Evolutionary conservation across 495 filamentous ascomycete genomes (phyloP).

Genomic region (Neurospora tetraspora): DNA sequence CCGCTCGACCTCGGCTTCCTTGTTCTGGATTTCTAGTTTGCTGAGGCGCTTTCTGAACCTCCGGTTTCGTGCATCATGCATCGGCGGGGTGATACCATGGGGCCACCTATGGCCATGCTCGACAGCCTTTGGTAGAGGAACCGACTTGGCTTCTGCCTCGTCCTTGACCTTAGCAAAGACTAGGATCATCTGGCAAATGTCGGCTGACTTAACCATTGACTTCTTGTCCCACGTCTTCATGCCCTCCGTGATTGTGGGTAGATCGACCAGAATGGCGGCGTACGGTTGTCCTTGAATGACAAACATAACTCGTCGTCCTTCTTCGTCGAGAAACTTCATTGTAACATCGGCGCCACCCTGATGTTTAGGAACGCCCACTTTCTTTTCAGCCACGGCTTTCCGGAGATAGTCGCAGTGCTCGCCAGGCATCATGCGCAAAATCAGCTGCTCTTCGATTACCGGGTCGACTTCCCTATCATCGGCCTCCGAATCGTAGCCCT

Average conservation of each 20-base stretch:
- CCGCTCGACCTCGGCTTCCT: slow-evolving; percentile 71
- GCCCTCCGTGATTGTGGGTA: slow-evolving; percentile 85
- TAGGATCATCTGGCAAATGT: slow-evolving; percentile 91
- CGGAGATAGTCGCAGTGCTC: slow-evolving; percentile 75
- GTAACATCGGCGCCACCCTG: slow-evolving; percentile 60
- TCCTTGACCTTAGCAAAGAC: slow-evolving; percentile 59
- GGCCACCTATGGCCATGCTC: slow-evolving; percentile 65
- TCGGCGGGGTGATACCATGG: slow-evolving; percentile 85
- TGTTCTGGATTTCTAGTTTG: slow-evolving; percentile 77
- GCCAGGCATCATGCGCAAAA: slow-evolving; percentile 80
- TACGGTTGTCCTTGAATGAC: slow-evolving; percentile 61
- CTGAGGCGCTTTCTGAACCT: slow-evolving; percentile 78
- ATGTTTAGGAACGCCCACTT: slow-evolving; percentile 51
- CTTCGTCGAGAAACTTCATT: slow-evolving; percentile 68
- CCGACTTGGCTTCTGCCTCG: slow-evolving; percentile 64
- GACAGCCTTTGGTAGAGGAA: slow-evolving; percentile 54
- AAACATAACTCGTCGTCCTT: slow-evolving; percentile 64
- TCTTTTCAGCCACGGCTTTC: slow-evolving; percentile 57
- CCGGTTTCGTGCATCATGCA: slow-evolving; percentile 75
- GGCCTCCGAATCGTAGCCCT: slow-evolving; percentile 95
- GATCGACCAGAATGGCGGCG: slow-evolving; percentile 72
- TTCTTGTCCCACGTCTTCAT: slow-evolving; percentile 96
- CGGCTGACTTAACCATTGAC: slow-evolving; percentile 84
- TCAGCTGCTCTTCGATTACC: slow-evolving; percentile 74
- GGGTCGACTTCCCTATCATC: slow-evolving; percentile 84